Evolutionary conservation across 495 filamentous ascomycete genomes (phyloP).

Genomic region (Choiromyces venosus): DNA sequence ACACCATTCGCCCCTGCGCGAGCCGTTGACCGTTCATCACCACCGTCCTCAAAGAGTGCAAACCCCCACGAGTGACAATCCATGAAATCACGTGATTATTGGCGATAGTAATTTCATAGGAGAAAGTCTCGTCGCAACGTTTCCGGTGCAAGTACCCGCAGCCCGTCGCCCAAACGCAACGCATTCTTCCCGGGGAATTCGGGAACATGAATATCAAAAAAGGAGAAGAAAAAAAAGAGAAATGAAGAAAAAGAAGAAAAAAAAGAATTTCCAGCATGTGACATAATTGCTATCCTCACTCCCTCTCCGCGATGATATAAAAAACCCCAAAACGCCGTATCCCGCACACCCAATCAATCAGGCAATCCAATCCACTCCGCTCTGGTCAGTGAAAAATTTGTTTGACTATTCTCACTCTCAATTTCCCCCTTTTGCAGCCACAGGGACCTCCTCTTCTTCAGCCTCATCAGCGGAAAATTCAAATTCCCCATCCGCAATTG

Average conservation of each 20-base stretch:
- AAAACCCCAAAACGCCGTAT: neutral
- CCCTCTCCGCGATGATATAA: neutral
- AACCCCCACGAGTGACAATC: neutral
- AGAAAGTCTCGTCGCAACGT: neutral
- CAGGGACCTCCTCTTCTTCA: slow-evolving; percentile 54
- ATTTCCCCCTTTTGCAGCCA: slow-evolving; percentile 54
- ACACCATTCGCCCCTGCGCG: neutral
- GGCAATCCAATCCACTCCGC: neutral
- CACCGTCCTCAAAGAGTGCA: neutral
- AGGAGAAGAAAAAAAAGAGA: neutral
- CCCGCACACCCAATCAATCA: neutral
- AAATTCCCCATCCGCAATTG: slow-evolving; percentile 24
- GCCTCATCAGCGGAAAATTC: slow-evolving; percentile 46
- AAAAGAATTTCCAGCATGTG: neutral
- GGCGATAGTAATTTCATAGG: neutral
- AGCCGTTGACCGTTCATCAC: neutral
- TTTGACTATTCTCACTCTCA: neutral
- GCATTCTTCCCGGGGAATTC: neutral
- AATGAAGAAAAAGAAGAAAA: neutral
- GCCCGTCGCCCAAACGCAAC: neutral
- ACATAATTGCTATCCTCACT: neutral
- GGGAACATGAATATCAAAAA: neutral
- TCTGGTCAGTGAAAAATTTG: neutral
- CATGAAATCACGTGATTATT: neutral
- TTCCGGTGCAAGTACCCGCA: neutral